A percentile compares a stretch with the other conserved stretches of the same genome.
Evolutionary conservation across 1,284 basidiomycete genomes (phyloP).

Genomic region (Albatrellus sp.): DNA sequence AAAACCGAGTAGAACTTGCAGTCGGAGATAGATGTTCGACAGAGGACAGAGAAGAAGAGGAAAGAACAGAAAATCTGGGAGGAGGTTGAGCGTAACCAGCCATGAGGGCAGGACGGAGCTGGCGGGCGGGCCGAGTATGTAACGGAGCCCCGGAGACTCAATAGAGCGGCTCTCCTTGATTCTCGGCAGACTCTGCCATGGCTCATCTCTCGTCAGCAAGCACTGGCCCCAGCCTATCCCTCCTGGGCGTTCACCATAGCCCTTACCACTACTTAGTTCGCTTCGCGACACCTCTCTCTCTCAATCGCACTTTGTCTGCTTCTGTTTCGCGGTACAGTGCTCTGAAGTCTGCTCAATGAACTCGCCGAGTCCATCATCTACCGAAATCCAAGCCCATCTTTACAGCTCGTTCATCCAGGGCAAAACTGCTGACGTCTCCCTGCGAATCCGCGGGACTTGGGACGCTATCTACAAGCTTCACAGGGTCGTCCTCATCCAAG

Average conservation of each 20-base stretch:
- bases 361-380: constrained; percentile 19
- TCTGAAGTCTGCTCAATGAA: constrained; percentile 13
- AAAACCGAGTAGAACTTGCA: constrained; percentile 51
- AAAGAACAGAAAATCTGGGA: constrained; percentile 59
- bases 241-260: not conserved
- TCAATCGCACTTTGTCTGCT: not conserved
- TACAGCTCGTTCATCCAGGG: constrained; percentile 63
- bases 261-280: too few species aligned
- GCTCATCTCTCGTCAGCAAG: not conserved
- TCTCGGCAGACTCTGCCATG: not conserved
- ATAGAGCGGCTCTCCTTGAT: not conserved
- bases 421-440: constrained; percentile 64
- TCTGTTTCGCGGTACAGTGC: constrained; percentile 6
- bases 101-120: not conserved
- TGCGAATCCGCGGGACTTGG: constrained; percentile 65
- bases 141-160: not conserved
- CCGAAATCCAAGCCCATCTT: constrained; percentile 56
- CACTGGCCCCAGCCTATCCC: not conserved
- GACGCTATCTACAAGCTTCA: constrained; percentile 68
- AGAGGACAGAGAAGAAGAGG: constrained; percentile 51
- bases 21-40: constrained; percentile 52
- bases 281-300: not conserved
- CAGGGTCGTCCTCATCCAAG: constrained; percentile 75
- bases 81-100: constrained; percentile 42
- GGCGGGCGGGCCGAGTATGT: not conserved